A percentile compares a stretch with the other conserved stretches of the same genome.
These are phyloP conservation scores for Chlorencoelia australis DNA, from an alignment of 2,329 filamentous ascomycete species.

Conservation along the genomic window DNA sequence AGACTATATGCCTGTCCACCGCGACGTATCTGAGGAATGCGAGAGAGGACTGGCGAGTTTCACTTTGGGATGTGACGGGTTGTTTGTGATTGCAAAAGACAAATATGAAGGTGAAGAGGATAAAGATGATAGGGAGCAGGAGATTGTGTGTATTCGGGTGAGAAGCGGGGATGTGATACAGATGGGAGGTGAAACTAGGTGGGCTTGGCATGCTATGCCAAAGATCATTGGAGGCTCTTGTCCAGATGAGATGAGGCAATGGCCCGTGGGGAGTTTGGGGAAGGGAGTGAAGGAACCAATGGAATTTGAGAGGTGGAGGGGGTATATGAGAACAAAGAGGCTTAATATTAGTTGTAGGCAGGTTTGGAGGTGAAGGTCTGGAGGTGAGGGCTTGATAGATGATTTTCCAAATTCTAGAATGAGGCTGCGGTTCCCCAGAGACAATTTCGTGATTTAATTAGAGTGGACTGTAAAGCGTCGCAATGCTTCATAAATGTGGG, in stretches of 20 bases:
- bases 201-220: conserved; percentile 92
- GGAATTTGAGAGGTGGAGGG: conserved; percentile 56
- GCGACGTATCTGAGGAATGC: conserved; percentile 82
- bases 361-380: no score
- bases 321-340: conserved; percentile 81
- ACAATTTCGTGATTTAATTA: no score
- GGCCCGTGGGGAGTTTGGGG: conserved; percentile 49
- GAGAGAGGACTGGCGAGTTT: conserved; percentile 72
- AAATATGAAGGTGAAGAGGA: conserved; percentile 15
- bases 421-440: no score
- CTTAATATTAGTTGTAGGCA: conserved; percentile 93
- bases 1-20: conserved; percentile 85
- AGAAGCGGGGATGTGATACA: conserved; percentile 83
- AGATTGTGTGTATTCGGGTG: conserved; percentile 50
- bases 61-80: conserved; percentile 78
- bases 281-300: conserved; percentile 31
- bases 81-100: conserved; percentile 70
- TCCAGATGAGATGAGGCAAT: conserved; percentile 61
- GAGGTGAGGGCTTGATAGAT: no score
- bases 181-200: conserved; percentile 73
- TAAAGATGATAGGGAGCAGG: conserved; percentile 22
- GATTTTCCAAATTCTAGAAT: conserved; percentile 4
- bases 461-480: no score
- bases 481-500: no score
- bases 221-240: conserved; percentile 75